Evolutionary conservation across 495 filamentous ascomycete genomes (phyloP), one percentile per base, ranked within the genome.

Genomic region (Letharia columbiana): DNA sequence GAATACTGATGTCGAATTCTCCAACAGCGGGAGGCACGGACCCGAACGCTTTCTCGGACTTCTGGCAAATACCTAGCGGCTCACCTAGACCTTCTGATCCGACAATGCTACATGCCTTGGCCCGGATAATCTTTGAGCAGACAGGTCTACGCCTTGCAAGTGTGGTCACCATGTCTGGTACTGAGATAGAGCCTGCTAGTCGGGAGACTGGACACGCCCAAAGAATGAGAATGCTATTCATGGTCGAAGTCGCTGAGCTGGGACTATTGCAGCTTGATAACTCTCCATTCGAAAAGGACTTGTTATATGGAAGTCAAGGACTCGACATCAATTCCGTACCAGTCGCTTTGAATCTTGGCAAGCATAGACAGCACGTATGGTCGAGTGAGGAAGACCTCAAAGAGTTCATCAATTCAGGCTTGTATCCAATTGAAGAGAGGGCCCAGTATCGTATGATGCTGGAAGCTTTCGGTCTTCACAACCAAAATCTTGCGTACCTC

Each of bases 151-250:
- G 41, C 10, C 35, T 56, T 23, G 7, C 37, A 11, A 41, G 35
- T 33, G 49, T 56, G 18, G 15, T 39, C 31, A 40, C 35, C 3
- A 64, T 64, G 62, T 39, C 62, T 35, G 62, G 62, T 17, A 56
- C 62, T 11, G 49, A 57, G 10, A 13, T 12, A 37, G 42, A 35
- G 5, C 28, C 28, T 35, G 52, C 28, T 35, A 18, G 11, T 15
- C 3, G 4, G 2, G 52, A 18, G 20, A 42, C 13, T n/a, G 49
- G 45, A 23, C 5, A 28, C 2, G 33, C 42, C 11, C 62, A 64
- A 50, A 15, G 35, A 50, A 64, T 64, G 62, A 64, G 41, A 50
- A 40, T 64, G 49, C 20, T 56, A 18, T 64, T 64, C 62, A n/a
- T 50, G 35, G 33, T 56, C 18, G 49, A 64, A 44, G 62, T 64